Percentiles rank a stretch among this genome's conserved stretches.
Evolutionary conservation across 106 monocot species (phyloP).

Genomic region (Allium cepa): DNA sequence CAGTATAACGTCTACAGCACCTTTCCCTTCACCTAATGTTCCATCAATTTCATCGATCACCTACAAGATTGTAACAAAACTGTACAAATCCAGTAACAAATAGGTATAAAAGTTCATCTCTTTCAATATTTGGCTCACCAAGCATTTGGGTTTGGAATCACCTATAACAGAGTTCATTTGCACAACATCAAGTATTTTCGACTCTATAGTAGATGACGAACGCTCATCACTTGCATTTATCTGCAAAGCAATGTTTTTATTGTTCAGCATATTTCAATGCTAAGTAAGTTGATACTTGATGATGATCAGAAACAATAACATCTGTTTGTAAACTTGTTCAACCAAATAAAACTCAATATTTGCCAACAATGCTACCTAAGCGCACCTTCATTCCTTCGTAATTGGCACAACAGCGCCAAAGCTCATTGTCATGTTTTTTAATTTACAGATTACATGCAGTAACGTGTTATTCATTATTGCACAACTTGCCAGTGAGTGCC

Average conservation of each 20-base stretch:
- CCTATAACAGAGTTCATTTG: slow-evolving; percentile 93
- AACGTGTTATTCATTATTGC: not conserved
- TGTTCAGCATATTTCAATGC: not conserved
- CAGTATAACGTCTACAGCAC: slow-evolving; percentile 87
- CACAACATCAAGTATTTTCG: slow-evolving; percentile 91
- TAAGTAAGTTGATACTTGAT: too few species aligned
- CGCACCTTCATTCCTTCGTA: too few species aligned
- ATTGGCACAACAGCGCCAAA: too few species aligned
- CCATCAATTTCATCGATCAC: slow-evolving; percentile 99
- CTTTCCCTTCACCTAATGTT: slow-evolving; percentile 93
- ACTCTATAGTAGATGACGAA: slow-evolving; percentile 69
- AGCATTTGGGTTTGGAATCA: slow-evolving; percentile 88
- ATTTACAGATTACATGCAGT: not conserved
- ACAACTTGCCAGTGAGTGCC: not conserved
- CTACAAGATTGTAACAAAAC: slow-evolving; percentile 18
- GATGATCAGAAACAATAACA: too few species aligned
- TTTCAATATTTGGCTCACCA: slow-evolving; percentile 41
- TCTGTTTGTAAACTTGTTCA: not conserved
- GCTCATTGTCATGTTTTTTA: too few species aligned
- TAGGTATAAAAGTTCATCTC: not conserved
- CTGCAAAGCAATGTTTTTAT: slow-evolving; percentile 22
- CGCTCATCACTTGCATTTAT: slow-evolving; percentile 99
- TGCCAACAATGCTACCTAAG: not conserved
- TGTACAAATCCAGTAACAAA: slow-evolving; percentile 1
- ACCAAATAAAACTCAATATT: not conserved